Evolutionary conservation across 2,329 filamentous ascomycete species (phyloP).

Genomic region (Fusarium goolgardi): DNA sequence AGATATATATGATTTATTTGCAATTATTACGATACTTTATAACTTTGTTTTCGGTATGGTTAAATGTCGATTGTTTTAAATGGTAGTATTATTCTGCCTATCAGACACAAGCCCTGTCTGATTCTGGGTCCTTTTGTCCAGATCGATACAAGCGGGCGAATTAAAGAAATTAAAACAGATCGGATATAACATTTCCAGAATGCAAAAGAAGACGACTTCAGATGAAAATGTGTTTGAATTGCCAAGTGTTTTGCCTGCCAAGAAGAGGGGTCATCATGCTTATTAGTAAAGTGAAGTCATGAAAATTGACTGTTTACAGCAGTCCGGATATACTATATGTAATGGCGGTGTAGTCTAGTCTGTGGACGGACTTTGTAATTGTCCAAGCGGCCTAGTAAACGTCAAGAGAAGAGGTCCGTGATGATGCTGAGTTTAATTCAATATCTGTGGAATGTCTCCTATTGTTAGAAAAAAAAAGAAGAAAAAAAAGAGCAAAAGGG

Average conservation of each 20-base stretch:
- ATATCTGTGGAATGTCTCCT: background rate
- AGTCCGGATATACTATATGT: background rate
- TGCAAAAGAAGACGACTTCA: background rate
- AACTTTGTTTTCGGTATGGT: background rate
- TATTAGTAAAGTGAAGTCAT: background rate
- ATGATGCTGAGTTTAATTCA: background rate
- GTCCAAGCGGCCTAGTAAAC: background rate
- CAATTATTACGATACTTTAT: constrained; percentile 1
- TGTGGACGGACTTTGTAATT: background rate
- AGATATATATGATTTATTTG: no score
- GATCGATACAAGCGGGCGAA: constrained; percentile 24
- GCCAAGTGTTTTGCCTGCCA: constrained; percentile 4
- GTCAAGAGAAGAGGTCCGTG: background rate
- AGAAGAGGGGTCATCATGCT: background rate
- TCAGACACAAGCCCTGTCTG: background rate
- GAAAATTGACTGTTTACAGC: background rate
- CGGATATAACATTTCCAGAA: constrained; percentile 6
- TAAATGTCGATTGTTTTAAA: constrained; percentile 7
- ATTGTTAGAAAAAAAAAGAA: background rate
- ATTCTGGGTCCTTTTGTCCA: constrained; percentile 6
- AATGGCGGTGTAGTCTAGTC: background rate
- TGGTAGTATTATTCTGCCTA: constrained; percentile 10
- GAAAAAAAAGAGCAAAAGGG: background rate
- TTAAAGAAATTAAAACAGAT: constrained; percentile 16
- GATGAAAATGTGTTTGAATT: background rate